Evolutionary conservation across 208 protist species (phyloP).

Genomic region (Crithidia acanthocephali): DNA sequence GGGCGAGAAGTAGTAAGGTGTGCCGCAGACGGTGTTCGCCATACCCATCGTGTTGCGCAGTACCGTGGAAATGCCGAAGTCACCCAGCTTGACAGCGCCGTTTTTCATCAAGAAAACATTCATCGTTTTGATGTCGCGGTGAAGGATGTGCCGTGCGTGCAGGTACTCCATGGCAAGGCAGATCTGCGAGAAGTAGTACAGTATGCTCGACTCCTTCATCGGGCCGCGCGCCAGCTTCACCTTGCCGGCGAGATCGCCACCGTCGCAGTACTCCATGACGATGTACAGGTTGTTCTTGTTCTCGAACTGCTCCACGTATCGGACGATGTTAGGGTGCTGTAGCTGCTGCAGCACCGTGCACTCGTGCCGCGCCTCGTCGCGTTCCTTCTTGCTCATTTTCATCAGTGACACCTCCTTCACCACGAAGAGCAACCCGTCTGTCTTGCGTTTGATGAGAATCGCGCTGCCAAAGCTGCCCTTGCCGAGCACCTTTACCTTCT

Average conservation of each 20-base stretch:
- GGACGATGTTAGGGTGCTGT: constrained; percentile 93
- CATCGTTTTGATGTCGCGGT: constrained; percentile 95
- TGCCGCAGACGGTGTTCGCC: constrained; percentile 94
- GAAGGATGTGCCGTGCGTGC: constrained; percentile 92
- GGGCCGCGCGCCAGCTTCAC: constrained; percentile 63
- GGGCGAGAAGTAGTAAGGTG: constrained; percentile 96
- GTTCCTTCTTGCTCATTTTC: constrained; percentile 89
- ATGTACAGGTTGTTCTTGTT: constrained; percentile 91
- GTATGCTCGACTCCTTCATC: constrained; percentile 82
- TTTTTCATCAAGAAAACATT: constrained; percentile 95
- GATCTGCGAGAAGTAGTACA: constrained; percentile 94
- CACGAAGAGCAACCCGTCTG: constrained; percentile 85
- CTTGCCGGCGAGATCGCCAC: constrained; percentile 80
- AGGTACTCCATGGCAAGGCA: constrained; percentile 94
- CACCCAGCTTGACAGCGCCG: constrained; percentile 90
- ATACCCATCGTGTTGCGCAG: constrained; percentile 92
- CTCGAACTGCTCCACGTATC: constrained; percentile 94
- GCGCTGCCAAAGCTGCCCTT: constrained; percentile 94
- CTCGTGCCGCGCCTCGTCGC: constrained; percentile 89
- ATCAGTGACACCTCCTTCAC: constrained; percentile 91
- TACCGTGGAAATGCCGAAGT: constrained; percentile 94
- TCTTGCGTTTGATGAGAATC: constrained; percentile 90
- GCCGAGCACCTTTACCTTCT: constrained; percentile 87
- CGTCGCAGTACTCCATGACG: constrained; percentile 95
- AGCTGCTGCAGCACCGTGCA: constrained; percentile 85